These are phyloP conservation scores for Penicillium sp. DNA, from an alignment of 2,329 filamentous ascomycete species.

Conservation along the genomic window DNA sequence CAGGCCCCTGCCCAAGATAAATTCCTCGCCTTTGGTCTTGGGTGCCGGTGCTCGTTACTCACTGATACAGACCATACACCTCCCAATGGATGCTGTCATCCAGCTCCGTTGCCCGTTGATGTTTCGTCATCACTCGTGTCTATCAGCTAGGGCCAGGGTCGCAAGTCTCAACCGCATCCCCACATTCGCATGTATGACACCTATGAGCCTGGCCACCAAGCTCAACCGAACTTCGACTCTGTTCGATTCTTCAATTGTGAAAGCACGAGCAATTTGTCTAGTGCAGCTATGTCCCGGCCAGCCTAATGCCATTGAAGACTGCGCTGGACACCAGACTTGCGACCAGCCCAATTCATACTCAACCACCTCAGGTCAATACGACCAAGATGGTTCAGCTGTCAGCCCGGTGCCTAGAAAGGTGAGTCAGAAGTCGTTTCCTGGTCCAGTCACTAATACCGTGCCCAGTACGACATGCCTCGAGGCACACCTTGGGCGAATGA, in stretches of 20 bases:
- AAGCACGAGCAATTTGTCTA: background rate
- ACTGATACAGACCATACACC: background rate
- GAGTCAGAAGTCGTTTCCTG: no score
- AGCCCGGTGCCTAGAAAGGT: no score
- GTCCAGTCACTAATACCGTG: no score
- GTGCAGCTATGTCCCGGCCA: background rate
- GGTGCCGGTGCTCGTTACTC: background rate
- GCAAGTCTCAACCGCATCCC: background rate
- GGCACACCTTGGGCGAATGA: background rate
- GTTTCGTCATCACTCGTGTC: background rate
- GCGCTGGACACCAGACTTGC: background rate
- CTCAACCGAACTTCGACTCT: background rate
- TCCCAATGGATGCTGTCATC: background rate
- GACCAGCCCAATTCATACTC: background rate
- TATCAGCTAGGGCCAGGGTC: background rate
- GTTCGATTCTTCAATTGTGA: no score
- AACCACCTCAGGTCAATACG: background rate
- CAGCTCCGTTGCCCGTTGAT: background rate
- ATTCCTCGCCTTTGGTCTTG: background rate
- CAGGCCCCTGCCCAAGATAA: background rate
- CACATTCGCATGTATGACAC: background rate
- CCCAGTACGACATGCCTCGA: background rate
- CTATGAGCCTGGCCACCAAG: background rate
- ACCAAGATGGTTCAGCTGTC: no score
- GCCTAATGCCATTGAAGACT: background rate